phyloP scores from a whole-genome alignment of 2,329 filamentous ascomycete species.

The Alternaria sp. region DNA sequence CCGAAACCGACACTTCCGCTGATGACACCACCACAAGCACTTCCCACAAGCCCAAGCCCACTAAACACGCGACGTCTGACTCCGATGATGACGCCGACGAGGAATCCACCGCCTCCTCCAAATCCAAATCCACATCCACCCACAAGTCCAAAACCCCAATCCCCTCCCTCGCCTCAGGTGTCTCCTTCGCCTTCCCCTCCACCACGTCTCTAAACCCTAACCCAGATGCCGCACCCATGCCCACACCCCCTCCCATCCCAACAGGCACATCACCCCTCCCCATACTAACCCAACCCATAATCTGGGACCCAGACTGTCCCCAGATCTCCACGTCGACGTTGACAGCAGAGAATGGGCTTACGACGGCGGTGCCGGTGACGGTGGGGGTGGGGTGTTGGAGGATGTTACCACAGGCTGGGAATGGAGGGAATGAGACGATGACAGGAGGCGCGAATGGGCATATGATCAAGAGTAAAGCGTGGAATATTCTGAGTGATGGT shows the following conservation, averaged over 20 bases:
- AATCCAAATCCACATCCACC: not conserved
- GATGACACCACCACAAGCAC: not conserved
- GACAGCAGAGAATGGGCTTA: fast-evolving
- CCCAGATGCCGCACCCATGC: fast-evolving
- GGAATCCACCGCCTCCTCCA: not conserved
- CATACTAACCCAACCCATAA: not conserved
- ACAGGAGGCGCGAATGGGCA: too few species aligned
- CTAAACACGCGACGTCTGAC: fast-evolving
- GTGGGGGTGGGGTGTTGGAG: not conserved
- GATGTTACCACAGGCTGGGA: too few species aligned
- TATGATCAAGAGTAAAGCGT: not conserved
- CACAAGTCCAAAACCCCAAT: not conserved
- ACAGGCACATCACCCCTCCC: not conserved
- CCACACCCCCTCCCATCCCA: not conserved
- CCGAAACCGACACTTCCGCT: not conserved
- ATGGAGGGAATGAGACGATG: not conserved
- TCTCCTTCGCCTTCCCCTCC: not conserved
- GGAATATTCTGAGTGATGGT: fast-evolving
- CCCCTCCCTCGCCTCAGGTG: not conserved
- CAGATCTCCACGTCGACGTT: fast-evolving
- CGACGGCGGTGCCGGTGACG: fast-evolving
- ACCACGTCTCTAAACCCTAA: too few species aligned
- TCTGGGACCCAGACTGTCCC: not conserved
- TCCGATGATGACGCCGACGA: not conserved
- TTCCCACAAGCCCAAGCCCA: not conserved